Conservation (phyloP, 441 rosid genomes). For the Pelargonium exstipulatum region DNA sequence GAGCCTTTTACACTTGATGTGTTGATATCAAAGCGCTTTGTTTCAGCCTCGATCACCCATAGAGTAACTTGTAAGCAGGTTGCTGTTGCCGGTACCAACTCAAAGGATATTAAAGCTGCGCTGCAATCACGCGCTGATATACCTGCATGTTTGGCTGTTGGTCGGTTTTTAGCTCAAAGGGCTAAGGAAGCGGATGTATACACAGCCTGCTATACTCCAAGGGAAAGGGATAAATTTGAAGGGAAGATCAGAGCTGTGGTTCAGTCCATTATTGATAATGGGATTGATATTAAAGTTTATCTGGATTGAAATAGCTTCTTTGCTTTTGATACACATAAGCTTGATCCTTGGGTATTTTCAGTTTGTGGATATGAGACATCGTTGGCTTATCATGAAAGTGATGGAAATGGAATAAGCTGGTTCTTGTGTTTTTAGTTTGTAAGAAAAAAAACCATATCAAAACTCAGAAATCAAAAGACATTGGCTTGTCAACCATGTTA, state of each 20-base stretch:
- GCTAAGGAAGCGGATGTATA: conserved; percentile 84
- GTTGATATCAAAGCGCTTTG: conserved; percentile 82
- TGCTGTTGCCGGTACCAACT: conserved; percentile 88
- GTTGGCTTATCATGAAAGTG: background rate
- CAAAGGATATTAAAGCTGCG: conserved; percentile 77
- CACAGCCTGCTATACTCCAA: conserved; percentile 67
- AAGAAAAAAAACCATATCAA: background rate
- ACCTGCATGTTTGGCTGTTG: conserved; percentile 74
- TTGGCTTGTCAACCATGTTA: no score
- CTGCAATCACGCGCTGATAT: conserved; percentile 68
- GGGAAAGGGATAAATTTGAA: conserved; percentile 87
- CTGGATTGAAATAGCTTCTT: conserved; percentile 44
- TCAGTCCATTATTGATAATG: conserved; percentile 80
- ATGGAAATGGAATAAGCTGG: conserved; percentile 6
- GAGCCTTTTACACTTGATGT: conserved; percentile 88
- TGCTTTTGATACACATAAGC: background rate
- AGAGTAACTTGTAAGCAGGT: conserved; percentile 81
- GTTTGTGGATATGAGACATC: background rate
- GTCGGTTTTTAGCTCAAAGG: conserved; percentile 64
- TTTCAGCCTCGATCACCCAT: conserved; percentile 81
- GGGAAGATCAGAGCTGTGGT: conserved; percentile 91
- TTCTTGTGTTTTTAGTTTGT: background rate
- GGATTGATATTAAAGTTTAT: conserved; percentile 70
- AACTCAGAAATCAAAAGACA: no score
- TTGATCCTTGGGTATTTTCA: background rate